phyloP scores from a whole-genome alignment of 768 basidiomycete species.

The Megacollybia marginata region DNA sequence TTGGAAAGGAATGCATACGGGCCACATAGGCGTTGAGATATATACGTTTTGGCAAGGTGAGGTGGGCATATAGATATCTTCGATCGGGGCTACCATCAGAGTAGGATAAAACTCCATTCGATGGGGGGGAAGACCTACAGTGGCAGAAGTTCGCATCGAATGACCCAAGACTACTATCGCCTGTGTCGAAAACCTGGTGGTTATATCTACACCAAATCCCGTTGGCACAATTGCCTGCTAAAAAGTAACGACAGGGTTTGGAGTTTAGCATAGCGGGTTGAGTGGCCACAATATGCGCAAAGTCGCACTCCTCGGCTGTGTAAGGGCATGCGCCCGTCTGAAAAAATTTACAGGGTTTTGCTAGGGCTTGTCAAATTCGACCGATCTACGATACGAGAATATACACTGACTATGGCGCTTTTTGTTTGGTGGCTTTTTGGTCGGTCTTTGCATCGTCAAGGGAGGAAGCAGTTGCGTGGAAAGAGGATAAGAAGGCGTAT shows the following conservation, averaged over 20 bases:
- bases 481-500: too few species aligned
- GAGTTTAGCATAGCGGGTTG: constrained; percentile 13
- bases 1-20: background rate
- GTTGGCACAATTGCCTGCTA: constrained; percentile 28
- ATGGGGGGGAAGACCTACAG: too few species aligned
- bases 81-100: too few species aligned
- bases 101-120: too few species aligned
- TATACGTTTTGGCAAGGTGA: background rate
- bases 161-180: too few species aligned
- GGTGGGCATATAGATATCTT: background rate
- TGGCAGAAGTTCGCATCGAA: too few species aligned
- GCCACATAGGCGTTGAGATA: background rate
- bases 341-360: constrained; percentile 44
- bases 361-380: constrained; percentile 13
- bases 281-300: constrained; percentile 29
- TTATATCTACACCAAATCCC: constrained; percentile 30
- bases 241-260: constrained; percentile 26
- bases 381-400: background rate
- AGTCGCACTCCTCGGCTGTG: constrained; percentile 39
- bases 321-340: constrained; percentile 34
- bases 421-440: background rate
- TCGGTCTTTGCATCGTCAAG: background rate
- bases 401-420: background rate
- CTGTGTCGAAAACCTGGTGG: constrained; percentile 16
- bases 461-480: background rate